Conservation (phyloP, 2,329 filamentous ascomycete species). For the Knoxdaviesia capensis region DNA sequence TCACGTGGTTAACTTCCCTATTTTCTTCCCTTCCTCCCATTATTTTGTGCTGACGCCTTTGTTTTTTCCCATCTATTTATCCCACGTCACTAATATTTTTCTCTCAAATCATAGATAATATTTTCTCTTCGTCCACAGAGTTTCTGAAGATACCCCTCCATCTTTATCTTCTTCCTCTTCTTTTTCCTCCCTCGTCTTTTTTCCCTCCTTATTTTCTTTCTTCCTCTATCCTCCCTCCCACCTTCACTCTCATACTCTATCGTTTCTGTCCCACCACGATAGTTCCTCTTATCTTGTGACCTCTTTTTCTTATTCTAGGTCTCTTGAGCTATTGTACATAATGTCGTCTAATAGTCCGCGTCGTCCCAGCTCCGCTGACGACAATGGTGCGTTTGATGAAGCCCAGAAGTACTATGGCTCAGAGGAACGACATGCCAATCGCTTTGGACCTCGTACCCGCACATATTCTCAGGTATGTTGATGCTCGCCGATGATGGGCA, state of each 20-base stretch:
- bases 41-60: too few relatives aligned
- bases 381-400: slow-evolving; percentile 30
- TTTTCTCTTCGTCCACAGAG: neutral
- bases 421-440: slow-evolving; percentile 29
- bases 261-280: neutral
- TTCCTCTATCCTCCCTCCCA: neutral
- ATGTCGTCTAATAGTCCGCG: neutral
- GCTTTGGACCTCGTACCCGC: slow-evolving; percentile 23
- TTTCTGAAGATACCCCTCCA: too few relatives aligned
- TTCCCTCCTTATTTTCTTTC: neutral
- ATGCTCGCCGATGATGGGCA: neutral
- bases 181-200: neutral
- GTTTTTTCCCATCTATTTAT: too few relatives aligned
- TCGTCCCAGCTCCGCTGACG: slow-evolving; percentile 21
- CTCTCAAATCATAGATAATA: neutral
- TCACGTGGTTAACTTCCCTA: too few relatives aligned
- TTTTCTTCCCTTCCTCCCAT: too few relatives aligned
- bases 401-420: slow-evolving; percentile 38
- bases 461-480: slow-evolving; percentile 33
- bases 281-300: neutral
- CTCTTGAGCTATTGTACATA: neutral
- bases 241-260: neutral
- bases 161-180: neutral
- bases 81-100: neutral
- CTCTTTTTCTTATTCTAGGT: neutral